Conservation (phyloP, 306 rosid species). For the Cercis canadensis region DNA sequence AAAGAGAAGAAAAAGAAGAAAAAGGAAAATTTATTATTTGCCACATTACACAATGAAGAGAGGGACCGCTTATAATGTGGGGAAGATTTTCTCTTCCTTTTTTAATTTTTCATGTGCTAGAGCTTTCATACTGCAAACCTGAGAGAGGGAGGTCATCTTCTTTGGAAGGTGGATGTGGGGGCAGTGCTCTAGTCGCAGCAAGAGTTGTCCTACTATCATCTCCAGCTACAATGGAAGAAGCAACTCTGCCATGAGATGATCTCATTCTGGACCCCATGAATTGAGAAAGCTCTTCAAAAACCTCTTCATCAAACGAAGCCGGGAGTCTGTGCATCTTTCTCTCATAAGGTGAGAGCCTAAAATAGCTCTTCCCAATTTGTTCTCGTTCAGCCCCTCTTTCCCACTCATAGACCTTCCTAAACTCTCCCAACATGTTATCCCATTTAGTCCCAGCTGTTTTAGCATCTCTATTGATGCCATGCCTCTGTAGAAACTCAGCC, state of each 20-base stretch:
- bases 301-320: conserved; percentile 97
- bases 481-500: conserved; percentile 73
- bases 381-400: conserved; percentile 91
- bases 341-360: conserved; percentile 94
- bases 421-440: conserved; percentile 98
- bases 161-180: conserved; percentile 65
- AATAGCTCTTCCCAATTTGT: conserved; percentile 86
- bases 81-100: not conserved
- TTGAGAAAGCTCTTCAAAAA: conserved; percentile 89
- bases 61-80: not conserved
- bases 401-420: conserved; percentile 96
- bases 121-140: conserved; percentile 44
- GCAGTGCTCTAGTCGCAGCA: conserved; percentile 46
- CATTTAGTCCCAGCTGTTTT: conserved; percentile 96
- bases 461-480: conserved; percentile 61
- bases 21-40: no score
- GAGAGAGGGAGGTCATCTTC: conserved; percentile 67
- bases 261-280: conserved; percentile 91
- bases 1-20: no score
- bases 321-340: conserved; percentile 91
- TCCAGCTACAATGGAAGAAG: conserved; percentile 43
- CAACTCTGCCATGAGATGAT: conserved; percentile 55
- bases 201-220: conserved; percentile 47
- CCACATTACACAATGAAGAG: not conserved
- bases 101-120: not conserved